A percentile compares a stretch with the other conserved stretches of the same genome.
These are phyloP conservation scores for Nemania sp. DNA, from an alignment of 2,329 filamentous ascomycete species.

Conservation along the genomic window DNA sequence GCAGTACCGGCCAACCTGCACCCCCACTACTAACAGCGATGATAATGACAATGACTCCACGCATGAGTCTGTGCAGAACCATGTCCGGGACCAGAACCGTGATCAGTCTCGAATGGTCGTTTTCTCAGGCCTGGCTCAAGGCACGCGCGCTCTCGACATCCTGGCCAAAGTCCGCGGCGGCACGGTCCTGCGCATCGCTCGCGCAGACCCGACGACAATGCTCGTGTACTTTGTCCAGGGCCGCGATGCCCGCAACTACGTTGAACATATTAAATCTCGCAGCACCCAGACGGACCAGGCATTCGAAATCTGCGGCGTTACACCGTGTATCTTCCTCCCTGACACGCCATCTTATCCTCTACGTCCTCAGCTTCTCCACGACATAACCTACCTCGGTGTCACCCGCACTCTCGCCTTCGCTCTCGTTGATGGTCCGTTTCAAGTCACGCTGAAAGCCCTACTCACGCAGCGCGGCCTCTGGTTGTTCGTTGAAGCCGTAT, in stretches of 20 bases:
- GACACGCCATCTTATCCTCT: conserved; percentile 14
- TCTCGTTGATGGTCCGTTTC: neutral
- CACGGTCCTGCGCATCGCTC: conserved; percentile 2
- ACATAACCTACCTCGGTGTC: neutral
- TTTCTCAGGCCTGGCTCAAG: conserved; percentile 11
- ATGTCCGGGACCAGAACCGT: neutral
- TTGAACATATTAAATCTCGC: too few relatives aligned
- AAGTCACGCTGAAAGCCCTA: too few relatives aligned
- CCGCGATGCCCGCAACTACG: neutral
- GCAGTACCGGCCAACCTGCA: neutral
- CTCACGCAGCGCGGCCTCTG: neutral
- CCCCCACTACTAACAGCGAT: neutral
- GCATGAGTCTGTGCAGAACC: too few relatives aligned
- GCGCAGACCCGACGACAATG: neutral
- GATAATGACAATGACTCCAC: neutral
- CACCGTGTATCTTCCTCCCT: neutral
- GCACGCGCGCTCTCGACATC: neutral
- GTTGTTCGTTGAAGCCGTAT: neutral
- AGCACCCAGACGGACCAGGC: too few relatives aligned
- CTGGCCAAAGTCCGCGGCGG: conserved; percentile 27
- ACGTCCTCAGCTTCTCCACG: neutral
- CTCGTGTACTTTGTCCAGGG: neutral
- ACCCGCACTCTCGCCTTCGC: conserved; percentile 7
- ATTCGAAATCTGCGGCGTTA: neutral
- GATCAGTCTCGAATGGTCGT: conserved; percentile 25